These are phyloP conservation scores for Rostrohypoxylon terebratum DNA, from an alignment of 495 filamentous ascomycete genomes.

Conservation along the genomic window DNA sequence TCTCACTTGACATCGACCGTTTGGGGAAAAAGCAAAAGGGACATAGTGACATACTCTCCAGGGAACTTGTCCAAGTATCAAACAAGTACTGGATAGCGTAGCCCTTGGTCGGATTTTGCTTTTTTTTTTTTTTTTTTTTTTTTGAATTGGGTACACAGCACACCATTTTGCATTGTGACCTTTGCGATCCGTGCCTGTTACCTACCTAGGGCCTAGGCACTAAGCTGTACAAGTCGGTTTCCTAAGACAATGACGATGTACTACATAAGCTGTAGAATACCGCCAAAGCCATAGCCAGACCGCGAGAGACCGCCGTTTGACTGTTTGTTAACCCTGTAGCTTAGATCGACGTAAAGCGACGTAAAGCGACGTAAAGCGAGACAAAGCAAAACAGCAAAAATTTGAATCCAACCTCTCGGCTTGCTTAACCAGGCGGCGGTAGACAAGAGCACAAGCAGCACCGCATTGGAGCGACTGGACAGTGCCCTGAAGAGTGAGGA, in stretches of 20 bases:
- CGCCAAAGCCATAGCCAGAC: not conserved
- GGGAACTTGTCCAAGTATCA: slow-evolving; percentile 24
- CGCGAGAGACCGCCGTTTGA: slow-evolving; percentile 22
- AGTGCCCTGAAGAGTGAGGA: too few relatives aligned
- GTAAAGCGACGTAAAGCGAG: slow-evolving; percentile 10
- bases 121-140: slow-evolving; percentile 30
- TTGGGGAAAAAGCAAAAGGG: not conserved
- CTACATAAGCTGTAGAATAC: not conserved
- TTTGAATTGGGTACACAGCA: slow-evolving; percentile 18
- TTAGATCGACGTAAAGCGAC: not conserved
- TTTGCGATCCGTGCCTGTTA: not conserved
- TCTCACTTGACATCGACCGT: slow-evolving; percentile 22
- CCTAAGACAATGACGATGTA: slow-evolving; percentile 2
- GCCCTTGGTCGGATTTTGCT: slow-evolving; percentile 7
- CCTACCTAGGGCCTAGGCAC: too few relatives aligned
- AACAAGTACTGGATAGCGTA: not conserved
- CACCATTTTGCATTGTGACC: slow-evolving; percentile 13
- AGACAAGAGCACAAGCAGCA: slow-evolving; percentile 1
- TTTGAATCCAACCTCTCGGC: not conserved
- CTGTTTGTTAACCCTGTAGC: slow-evolving; percentile 3
- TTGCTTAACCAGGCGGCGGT: slow-evolving; percentile 19
- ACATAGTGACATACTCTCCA: not conserved
- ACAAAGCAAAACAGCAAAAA: slow-evolving; percentile 16
- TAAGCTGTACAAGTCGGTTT: not conserved
- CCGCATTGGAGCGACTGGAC: too few relatives aligned